Evolutionary conservation across 345 rosid genomes (phyloP), one percentile per base, ranked within the genome.

Genomic region (Eutrema yunnanense): DNA sequence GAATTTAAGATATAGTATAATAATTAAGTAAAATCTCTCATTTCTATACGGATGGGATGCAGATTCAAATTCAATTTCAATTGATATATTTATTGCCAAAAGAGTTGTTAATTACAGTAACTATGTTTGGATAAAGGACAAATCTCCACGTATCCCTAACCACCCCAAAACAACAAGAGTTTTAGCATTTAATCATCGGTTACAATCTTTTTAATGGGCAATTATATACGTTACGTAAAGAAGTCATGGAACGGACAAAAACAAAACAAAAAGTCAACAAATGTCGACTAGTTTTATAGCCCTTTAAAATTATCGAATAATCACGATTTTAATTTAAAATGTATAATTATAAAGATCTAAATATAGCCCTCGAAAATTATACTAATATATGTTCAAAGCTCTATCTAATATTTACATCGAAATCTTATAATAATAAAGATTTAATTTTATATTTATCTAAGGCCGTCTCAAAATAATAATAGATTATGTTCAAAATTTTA

Each of bases 151-250:
- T 34, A 41, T 59, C 49, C n/a, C 34, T 60, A 50, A 60, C 76
- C 22, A 52, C 69, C 38, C n/a, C 5, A 52, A 32, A 59, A 50
- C 32, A 67, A 67, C 32, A 22, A 2, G 38, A 58, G 46, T 32
- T 66, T 48, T 32, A 57, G 37, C 72, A 42, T 49, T 59, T 50
- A 67, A 50, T 33, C 5, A 42, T 43, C 68, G 19, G 73, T 67
- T 60, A 74, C 73, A 60, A 14, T n/a, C 37, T 42, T 49, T 19
- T 59, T 50, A 40, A 10, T 50, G 66, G 61, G 8, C 38, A 47
- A 7, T 47, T 37, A 37, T 49, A 61, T 3, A 51, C 62, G 67
- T 59, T 59, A 67, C 62, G 50, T 52, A 10, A 43, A 60, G 43
- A 63, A 37, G 59, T 38, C 22, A 30, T 19, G 66, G 42, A 65